These are phyloP conservation scores for Stylosanthes scabra DNA, from an alignment of 331 rosid species.

Conservation along the genomic window DNA sequence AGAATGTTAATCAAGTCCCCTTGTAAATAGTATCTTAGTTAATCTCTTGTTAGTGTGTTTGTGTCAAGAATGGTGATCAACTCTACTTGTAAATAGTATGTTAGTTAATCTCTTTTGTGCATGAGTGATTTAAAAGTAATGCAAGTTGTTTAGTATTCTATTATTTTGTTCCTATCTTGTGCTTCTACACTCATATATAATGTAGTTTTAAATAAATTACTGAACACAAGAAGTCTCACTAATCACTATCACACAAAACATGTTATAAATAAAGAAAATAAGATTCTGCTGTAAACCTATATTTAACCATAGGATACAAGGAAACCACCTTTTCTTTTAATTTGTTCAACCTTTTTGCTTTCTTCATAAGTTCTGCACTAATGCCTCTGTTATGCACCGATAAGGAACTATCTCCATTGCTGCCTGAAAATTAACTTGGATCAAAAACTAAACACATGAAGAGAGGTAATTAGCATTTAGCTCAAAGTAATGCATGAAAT, in stretches of 20 bases:
- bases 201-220: not conserved
- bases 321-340: slow-evolving; percentile 71
- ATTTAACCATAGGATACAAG: slow-evolving; percentile 5
- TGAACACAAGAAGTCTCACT: slow-evolving; percentile 27
- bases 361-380: slow-evolving; percentile 58
- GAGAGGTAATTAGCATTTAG: not conserved
- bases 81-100: no score
- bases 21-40: no score
- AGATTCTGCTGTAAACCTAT: slow-evolving; percentile 12
- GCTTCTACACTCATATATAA: no score
- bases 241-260: not conserved
- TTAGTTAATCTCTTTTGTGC: not conserved
- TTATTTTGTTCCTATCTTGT: no score
- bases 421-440: slow-evolving; percentile 53
- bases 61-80: no score
- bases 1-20: no score
- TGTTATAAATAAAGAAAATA: slow-evolving; percentile 9
- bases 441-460: slow-evolving; percentile 7
- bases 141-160: no score
- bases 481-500: slow-evolving; percentile 20
- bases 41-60: no score
- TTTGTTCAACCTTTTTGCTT: slow-evolving; percentile 59
- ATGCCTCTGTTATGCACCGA: slow-evolving; percentile 62
- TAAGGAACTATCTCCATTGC: slow-evolving; percentile 50
- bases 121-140: not conserved